Conservation (phyloP, 2,329 filamentous ascomycete genomes). For the Colletotrichum sp. region DNA sequence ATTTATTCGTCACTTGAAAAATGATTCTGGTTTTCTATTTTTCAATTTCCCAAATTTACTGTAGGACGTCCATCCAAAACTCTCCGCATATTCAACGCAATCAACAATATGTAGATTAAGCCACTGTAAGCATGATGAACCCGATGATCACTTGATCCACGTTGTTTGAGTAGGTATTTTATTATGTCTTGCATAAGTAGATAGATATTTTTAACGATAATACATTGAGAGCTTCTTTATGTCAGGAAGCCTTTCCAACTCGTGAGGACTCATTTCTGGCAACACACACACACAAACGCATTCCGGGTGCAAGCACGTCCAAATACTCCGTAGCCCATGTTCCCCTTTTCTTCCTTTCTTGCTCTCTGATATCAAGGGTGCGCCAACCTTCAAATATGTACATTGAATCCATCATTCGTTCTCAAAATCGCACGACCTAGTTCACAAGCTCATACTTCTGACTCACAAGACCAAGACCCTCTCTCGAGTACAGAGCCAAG, state of each 20-base stretch:
- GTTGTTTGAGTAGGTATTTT: not conserved
- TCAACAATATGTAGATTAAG: not conserved
- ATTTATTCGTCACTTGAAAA: not conserved
- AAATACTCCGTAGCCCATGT: not conserved
- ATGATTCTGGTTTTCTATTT: rapidly evolving
- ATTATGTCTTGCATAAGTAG: not conserved
- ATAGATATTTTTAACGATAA: rapidly evolving
- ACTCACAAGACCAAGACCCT: conserved; percentile 28
- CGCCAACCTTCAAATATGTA: not conserved
- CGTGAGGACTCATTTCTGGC: not conserved
- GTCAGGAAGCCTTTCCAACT: not conserved
- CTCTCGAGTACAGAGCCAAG: conserved; percentile 30
- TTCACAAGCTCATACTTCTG: conserved; percentile 15
- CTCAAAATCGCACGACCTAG: not conserved
- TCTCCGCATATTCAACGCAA: rapidly evolving
- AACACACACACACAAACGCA: not conserved
- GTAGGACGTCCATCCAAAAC: not conserved
- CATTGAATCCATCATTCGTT: not conserved
- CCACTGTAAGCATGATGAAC: not conserved
- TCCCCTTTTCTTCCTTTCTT: not conserved
- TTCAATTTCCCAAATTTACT: not conserved
- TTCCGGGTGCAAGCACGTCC: not conserved
- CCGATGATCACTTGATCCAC: not conserved
- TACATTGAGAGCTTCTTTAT: rapidly evolving
- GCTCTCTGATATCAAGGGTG: not conserved